These are phyloP conservation scores for Cystofilobasidium macerans DNA, from an alignment of 768 basidiomycete genomes.

Conservation along the genomic window DNA sequence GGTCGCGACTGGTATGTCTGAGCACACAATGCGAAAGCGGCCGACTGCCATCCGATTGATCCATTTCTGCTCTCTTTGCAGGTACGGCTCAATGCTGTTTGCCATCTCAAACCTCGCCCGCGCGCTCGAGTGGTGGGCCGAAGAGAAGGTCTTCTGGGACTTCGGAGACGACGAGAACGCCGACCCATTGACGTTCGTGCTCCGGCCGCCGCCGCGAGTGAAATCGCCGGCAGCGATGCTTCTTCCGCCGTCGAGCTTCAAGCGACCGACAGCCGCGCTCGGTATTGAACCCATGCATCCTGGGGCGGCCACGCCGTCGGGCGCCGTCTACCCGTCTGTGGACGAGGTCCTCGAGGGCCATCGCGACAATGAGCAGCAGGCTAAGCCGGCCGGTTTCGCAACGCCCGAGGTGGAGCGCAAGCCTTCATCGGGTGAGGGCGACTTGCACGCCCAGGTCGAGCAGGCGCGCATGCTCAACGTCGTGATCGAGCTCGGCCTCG, in stretches of 20 bases:
- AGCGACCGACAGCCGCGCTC: neutral
- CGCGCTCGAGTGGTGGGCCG: constrained; percentile 99
- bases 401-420: constrained; percentile 27
- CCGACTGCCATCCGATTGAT: too few species aligned
- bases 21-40: too few species aligned
- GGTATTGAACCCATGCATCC: constrained; percentile 23
- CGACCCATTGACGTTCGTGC: constrained; percentile 84
- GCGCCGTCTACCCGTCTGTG: constrained; percentile 10
- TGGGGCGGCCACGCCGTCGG: neutral
- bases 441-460: constrained; percentile 78
- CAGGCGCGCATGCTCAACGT: constrained; percentile 92
- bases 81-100: constrained; percentile 83
- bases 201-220: constrained; percentile 59
- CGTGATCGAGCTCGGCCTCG: constrained; percentile 83
- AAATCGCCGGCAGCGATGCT: constrained; percentile 39
- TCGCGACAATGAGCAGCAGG: neutral
- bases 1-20: constrained; percentile 71
- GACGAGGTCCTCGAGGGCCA: constrained; percentile 8
- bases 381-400: constrained; percentile 1
- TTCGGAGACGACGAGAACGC: constrained; percentile 85
- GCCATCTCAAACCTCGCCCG: constrained; percentile 91
- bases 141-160: constrained; percentile 99
- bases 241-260: constrained; percentile 29
- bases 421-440: constrained; percentile 74
- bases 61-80: neutral